phyloP scores from a whole-genome alignment of 2,329 filamentous ascomycete species.

The Fusarium poae region DNA sequence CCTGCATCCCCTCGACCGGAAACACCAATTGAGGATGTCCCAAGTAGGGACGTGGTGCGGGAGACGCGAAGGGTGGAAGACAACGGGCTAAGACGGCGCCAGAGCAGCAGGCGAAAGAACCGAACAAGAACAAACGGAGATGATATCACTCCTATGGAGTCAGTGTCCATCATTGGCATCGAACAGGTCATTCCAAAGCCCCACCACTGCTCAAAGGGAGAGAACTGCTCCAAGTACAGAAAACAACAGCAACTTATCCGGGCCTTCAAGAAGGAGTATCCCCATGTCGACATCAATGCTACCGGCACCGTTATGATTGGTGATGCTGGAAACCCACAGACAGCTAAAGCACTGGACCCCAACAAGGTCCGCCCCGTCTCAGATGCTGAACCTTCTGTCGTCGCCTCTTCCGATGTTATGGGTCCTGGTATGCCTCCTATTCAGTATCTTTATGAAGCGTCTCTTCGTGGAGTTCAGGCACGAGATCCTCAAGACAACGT shows the following conservation, averaged over 20 bases:
- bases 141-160: conserved; percentile 84
- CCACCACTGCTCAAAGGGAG: conserved; percentile 87
- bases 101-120: conserved; percentile 57
- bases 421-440: conserved; percentile 77
- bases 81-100: conserved; percentile 53
- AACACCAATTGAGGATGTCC: conserved; percentile 72
- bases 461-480: conserved; percentile 75
- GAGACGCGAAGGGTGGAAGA: conserved; percentile 59
- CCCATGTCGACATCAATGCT: conserved; percentile 66
- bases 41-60: conserved; percentile 63
- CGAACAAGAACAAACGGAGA: conserved; percentile 61
- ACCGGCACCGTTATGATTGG: conserved; percentile 82
- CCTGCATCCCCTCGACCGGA: conserved; percentile 65
- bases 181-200: conserved; percentile 89
- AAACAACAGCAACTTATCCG: conserved; percentile 84
- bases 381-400: conserved; percentile 82
- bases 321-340: conserved; percentile 81
- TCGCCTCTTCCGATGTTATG: conserved; percentile 91
- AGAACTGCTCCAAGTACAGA: conserved; percentile 84
- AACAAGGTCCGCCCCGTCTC: conserved; percentile 75
- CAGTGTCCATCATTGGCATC: conserved; percentile 91
- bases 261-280: conserved; percentile 80
- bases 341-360: conserved; percentile 68
- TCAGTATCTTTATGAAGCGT: conserved; percentile 78
- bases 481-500: conserved; percentile 94